These are phyloP conservation scores for Biscogniauxia marginata DNA, from an alignment of 2,329 filamentous ascomycete genomes.

Conservation along the genomic window DNA sequence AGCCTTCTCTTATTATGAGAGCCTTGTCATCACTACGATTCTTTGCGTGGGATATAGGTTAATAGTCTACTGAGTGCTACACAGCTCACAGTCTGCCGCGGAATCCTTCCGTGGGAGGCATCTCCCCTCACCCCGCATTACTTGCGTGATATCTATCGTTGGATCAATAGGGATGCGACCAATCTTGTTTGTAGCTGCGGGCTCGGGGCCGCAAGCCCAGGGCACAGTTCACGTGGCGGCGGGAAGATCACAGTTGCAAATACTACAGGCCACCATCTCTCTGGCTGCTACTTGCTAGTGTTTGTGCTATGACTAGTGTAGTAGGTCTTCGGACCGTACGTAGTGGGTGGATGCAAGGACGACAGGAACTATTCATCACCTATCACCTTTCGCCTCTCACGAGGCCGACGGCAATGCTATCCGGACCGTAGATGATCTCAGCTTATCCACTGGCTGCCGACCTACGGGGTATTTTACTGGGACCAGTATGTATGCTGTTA, in stretches of 20 bases:
- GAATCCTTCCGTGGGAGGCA: background rate
- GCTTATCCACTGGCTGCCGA: background rate
- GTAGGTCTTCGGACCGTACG: background rate
- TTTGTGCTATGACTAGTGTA: background rate
- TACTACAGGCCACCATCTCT: too few relatives aligned
- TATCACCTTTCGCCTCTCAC: background rate
- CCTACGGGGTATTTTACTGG: background rate
- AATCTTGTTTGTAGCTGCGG: conserved; percentile 2
- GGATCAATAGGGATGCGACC: background rate
- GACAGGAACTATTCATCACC: background rate
- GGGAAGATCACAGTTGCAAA: conserved; percentile 17
- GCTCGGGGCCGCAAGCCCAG: conserved; percentile 3
- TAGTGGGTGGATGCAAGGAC: background rate
- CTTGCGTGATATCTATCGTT: background rate
- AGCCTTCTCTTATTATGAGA: background rate
- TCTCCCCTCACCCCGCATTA: background rate
- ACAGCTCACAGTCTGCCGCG: background rate
- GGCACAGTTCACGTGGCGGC: conserved; percentile 23
- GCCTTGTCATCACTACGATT: background rate
- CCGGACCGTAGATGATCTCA: background rate
- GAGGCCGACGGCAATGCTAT: background rate
- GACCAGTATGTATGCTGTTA: too few relatives aligned
- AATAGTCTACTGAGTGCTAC: background rate
- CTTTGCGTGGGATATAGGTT: background rate
- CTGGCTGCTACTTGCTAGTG: too few relatives aligned